These are phyloP conservation scores for Apiotrichum mycotoxinovorans DNA, from an alignment of 1,284 basidiomycete species.

Conservation along the genomic window DNA sequence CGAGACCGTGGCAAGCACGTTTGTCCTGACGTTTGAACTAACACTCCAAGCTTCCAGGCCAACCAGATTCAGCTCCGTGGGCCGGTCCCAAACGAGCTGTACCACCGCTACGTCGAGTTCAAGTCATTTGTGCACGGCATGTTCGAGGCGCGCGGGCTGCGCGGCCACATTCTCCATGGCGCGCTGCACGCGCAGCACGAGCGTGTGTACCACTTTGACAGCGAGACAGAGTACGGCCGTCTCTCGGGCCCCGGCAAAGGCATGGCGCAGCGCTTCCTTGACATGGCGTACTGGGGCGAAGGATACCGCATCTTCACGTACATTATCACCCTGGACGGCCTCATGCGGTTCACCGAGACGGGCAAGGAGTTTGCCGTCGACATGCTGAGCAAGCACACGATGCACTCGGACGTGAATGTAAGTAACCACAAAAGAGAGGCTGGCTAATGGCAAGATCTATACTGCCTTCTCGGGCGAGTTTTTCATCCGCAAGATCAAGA, in stretches of 20 bases:
- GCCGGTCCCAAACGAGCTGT: conserved; percentile 53
- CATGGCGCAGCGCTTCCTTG: conserved; percentile 48
- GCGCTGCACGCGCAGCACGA: conserved; percentile 54
- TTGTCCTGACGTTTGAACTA: too few species aligned
- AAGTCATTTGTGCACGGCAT: conserved; percentile 52
- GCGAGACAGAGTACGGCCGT: conserved; percentile 49
- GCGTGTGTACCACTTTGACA: conserved; percentile 53
- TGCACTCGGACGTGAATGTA: conserved; percentile 55
- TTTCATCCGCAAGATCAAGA: conserved; percentile 17
- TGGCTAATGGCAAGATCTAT: conserved; percentile 27
- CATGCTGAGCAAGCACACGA: conserved; percentile 56
- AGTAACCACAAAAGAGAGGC: conserved; percentile 11
- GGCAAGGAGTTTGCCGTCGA: conserved; percentile 56
- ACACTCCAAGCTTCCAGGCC: conserved; percentile 51
- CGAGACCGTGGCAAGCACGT: too few species aligned
- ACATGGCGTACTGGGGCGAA: conserved; percentile 52
- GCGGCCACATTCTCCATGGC: conserved; percentile 51
- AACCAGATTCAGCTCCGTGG: conserved; percentile 55
- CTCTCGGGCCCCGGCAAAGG: conserved; percentile 32
- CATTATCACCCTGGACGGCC: conserved; percentile 54
- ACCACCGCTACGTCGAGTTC: conserved; percentile 55
- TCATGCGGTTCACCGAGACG: conserved; percentile 56
- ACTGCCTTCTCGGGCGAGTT: conserved; percentile 47
- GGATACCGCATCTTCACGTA: conserved; percentile 54
- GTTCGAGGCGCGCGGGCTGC: conserved; percentile 50